phyloP scores from a whole-genome alignment of 2,329 filamentous ascomycete species.

The Aureobasidium sp. region DNA sequence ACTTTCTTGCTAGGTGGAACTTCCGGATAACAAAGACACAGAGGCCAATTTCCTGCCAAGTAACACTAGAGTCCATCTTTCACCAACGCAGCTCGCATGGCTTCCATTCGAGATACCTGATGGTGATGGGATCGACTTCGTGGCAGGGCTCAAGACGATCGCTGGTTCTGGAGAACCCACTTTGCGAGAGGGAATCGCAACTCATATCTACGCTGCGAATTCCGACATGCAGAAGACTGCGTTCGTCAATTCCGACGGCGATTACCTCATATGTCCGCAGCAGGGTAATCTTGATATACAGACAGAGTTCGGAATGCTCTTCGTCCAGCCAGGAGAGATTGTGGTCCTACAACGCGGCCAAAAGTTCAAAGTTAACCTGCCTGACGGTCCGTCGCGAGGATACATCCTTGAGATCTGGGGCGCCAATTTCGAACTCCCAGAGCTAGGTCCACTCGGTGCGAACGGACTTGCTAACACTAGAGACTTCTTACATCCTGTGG shows the following conservation, averaged over 20 bases:
- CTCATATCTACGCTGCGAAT: not conserved
- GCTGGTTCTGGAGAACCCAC: not conserved
- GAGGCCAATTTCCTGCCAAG: not conserved
- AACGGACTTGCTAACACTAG: not conserved
- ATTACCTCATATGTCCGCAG: not conserved
- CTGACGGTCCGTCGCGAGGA: not conserved
- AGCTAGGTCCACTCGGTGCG: not conserved
- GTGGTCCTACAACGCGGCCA: not conserved
- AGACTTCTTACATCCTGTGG: conserved; percentile 35
- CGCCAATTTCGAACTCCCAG: not conserved
- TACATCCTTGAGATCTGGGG: not conserved
- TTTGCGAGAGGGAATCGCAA: not conserved
- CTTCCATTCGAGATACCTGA: not conserved
- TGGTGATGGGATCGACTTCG: not conserved
- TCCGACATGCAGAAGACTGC: not conserved
- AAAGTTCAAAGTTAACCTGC: not conserved
- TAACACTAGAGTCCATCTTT: not conserved
- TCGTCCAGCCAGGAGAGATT: not conserved
- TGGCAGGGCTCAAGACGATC: not conserved
- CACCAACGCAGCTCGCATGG: not conserved
- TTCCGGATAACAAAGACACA: not conserved
- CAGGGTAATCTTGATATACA: not conserved
- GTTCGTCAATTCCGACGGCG: not conserved
- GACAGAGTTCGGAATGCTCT: not conserved
- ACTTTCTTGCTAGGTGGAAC: not conserved